These are phyloP conservation scores for Herpotrichia juniperi DNA, from an alignment of 2,329 filamentous ascomycete genomes.

Conservation along the genomic window DNA sequence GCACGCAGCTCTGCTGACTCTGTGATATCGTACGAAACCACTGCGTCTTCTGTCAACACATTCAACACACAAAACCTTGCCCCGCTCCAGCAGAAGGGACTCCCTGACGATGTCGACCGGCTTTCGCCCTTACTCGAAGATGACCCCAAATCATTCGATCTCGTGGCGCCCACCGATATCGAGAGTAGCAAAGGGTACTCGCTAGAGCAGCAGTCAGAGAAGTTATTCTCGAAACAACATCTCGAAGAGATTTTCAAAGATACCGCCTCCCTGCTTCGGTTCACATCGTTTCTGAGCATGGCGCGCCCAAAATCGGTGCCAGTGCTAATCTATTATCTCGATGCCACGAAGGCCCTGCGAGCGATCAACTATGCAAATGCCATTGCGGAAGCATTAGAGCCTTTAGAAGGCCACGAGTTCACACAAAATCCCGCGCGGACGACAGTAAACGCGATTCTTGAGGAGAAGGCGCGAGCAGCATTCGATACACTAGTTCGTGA, in stretches of 20 bases:
- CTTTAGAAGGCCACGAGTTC: slow-evolving; percentile 63
- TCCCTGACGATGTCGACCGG: slow-evolving; percentile 48
- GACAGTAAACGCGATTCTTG: slow-evolving; percentile 64
- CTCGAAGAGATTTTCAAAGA: slow-evolving; percentile 69
- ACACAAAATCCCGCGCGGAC: slow-evolving; percentile 56
- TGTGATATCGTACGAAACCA: slow-evolving; percentile 41
- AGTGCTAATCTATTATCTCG: slow-evolving; percentile 73
- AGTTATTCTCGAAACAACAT: slow-evolving; percentile 70
- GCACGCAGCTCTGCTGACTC: slow-evolving; percentile 41
- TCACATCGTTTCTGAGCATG: slow-evolving; percentile 69
- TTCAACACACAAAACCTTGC: slow-evolving; percentile 40
- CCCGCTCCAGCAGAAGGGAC: slow-evolving; percentile 52
- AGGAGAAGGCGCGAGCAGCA: slow-evolving; percentile 68
- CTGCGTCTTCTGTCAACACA: slow-evolving; percentile 39
- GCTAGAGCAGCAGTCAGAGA: slow-evolving; percentile 68
- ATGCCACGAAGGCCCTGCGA: slow-evolving; percentile 72
- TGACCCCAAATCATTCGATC: slow-evolving; percentile 60
- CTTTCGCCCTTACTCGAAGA: slow-evolving; percentile 58
- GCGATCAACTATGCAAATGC: slow-evolving; percentile 76
- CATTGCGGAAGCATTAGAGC: slow-evolving; percentile 65
- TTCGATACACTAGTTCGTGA: slow-evolving; percentile 70
- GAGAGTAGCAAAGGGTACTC: slow-evolving; percentile 51
- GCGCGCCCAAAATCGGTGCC: slow-evolving; percentile 68
- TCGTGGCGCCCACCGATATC: slow-evolving; percentile 52
- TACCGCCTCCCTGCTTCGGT: slow-evolving; percentile 66